Percentiles rank a stretch among this genome's conserved stretches.
Conservation (phyloP, 1,139 yeast species). For the Taiozyma sp. region DNA sequence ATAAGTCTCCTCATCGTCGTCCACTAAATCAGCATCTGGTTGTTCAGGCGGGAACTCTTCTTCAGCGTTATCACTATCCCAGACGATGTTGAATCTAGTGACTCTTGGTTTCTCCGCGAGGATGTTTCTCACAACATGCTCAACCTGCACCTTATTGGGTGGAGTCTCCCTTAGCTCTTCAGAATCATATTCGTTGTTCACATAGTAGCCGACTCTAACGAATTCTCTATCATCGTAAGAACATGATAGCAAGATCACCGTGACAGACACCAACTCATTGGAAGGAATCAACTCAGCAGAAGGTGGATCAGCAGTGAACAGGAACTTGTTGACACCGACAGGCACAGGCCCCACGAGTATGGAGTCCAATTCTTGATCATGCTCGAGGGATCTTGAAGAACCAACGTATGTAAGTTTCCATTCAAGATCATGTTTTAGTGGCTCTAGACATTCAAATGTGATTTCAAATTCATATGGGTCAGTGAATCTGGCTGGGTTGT, state of each 20-base stretch:
- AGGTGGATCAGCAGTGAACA: slow-evolving; percentile 95
- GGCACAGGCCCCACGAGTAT: slow-evolving; percentile 97
- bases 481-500: slow-evolving; percentile 91
- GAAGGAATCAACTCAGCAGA: slow-evolving; percentile 95
- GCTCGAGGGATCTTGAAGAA: slow-evolving; percentile 85
- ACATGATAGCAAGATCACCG: slow-evolving; percentile 88
- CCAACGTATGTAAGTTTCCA: slow-evolving; percentile 98
- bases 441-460: slow-evolving; percentile 94
- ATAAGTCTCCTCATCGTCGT: slow-evolving; percentile 53
- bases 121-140: slow-evolving; percentile 88
- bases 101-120: slow-evolving; percentile 97
- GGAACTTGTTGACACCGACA: slow-evolving; percentile 89
- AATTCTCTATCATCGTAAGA: slow-evolving; percentile 91
- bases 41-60: slow-evolving; percentile 77
- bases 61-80: slow-evolving; percentile 68
- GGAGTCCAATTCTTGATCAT: slow-evolving; percentile 94
- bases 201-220: slow-evolving; percentile 96
- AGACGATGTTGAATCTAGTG: slow-evolving; percentile 90
- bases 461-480: slow-evolving; percentile 96
- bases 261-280: slow-evolving; percentile 88
- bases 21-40: slow-evolving; percentile 49
- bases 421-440: slow-evolving; percentile 86
- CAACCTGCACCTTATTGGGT: slow-evolving; percentile 90
- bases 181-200: slow-evolving; percentile 90
- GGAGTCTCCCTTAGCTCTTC: slow-evolving; percentile 94